Percentiles rank a stretch among this genome's conserved stretches.
Evolutionary conservation across 768 basidiomycete genomes (phyloP).

Genomic region (Boletus huronensis): DNA sequence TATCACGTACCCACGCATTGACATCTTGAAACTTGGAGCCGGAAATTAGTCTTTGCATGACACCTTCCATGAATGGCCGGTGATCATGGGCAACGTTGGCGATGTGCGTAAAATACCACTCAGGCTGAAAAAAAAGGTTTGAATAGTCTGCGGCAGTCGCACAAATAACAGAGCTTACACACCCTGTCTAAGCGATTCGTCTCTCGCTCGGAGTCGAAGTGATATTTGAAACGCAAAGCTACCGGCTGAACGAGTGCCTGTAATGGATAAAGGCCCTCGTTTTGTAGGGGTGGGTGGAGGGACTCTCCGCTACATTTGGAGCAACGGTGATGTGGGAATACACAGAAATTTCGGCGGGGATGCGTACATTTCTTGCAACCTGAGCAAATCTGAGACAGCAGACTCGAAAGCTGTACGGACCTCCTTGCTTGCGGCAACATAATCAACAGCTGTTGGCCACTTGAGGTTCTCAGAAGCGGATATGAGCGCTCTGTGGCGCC

Average conservation of each 20-base stretch:
- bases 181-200: slow-evolving; percentile 96
- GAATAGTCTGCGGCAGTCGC: not conserved
- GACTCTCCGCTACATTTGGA: slow-evolving; percentile 46
- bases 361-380: slow-evolving; percentile 75
- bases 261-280: slow-evolving; percentile 72
- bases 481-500: slow-evolving; percentile 51
- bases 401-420: slow-evolving; percentile 66
- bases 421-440: slow-evolving; percentile 44
- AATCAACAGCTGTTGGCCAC: slow-evolving; percentile 84
- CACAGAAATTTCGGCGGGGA: not conserved
- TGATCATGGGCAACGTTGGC: slow-evolving; percentile 87
- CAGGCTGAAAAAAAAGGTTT: slow-evolving; percentile 55
- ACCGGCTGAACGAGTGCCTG: slow-evolving; percentile 83
- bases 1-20: slow-evolving; percentile 67
- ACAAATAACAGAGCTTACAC: not conserved
- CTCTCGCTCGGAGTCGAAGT: slow-evolving; percentile 82
- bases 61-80: slow-evolving; percentile 67
- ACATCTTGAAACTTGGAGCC: slow-evolving; percentile 59
- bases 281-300: slow-evolving; percentile 32
- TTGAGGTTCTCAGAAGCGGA: slow-evolving; percentile 65
- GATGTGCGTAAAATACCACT: slow-evolving; percentile 95
- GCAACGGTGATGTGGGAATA: not conserved
- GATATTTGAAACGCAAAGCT: slow-evolving; percentile 86
- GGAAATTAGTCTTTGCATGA: slow-evolving; percentile 68
- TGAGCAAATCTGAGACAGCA: slow-evolving; percentile 73